These are phyloP conservation scores for Cystobasidiaceae sp. DNA, from an alignment of 1,284 basidiomycete species.

Conservation along the genomic window DNA sequence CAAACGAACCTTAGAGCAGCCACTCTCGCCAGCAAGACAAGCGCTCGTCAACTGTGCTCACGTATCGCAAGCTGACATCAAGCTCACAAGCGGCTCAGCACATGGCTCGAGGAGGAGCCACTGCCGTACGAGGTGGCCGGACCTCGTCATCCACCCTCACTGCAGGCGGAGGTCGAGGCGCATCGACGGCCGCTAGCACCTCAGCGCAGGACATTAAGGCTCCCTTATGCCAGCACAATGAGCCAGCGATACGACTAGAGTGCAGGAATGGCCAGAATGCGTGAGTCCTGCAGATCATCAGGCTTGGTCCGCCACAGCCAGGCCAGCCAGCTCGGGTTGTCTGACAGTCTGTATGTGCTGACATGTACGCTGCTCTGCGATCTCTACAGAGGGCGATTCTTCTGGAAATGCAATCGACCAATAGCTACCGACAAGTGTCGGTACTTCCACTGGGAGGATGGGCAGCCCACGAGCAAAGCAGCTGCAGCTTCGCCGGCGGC, in stretches of 20 bases:
- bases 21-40: too few relatives aligned
- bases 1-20: too few relatives aligned
- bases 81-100: too few relatives aligned
- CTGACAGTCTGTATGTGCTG: too few relatives aligned
- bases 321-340: too few relatives aligned
- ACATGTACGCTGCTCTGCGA: too few relatives aligned
- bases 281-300: too few relatives aligned
- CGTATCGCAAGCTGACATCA: too few relatives aligned
- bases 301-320: too few relatives aligned
- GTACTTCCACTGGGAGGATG: conserved; percentile 26
- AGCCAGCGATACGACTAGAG: conserved; percentile 7
- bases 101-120: conserved; percentile 16
- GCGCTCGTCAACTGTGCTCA: too few relatives aligned
- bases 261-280: conserved; percentile 22
- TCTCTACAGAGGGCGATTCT: conserved; percentile 20
- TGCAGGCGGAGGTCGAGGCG: conserved; percentile 8
- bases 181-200: not conserved
- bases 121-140: conserved; percentile 12
- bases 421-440: conserved; percentile 20
- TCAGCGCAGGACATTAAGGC: not conserved
- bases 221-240: conserved; percentile 8
- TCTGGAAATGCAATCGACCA: conserved; percentile 17
- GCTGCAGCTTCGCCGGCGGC: not conserved
- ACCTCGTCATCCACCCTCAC: too few relatives aligned
- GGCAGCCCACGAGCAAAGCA: not conserved